A percentile compares a stretch with the other conserved stretches of the same genome.
phyloP scores from a whole-genome alignment of 345 rosid species.

The Bruguiera parviflora region DNA sequence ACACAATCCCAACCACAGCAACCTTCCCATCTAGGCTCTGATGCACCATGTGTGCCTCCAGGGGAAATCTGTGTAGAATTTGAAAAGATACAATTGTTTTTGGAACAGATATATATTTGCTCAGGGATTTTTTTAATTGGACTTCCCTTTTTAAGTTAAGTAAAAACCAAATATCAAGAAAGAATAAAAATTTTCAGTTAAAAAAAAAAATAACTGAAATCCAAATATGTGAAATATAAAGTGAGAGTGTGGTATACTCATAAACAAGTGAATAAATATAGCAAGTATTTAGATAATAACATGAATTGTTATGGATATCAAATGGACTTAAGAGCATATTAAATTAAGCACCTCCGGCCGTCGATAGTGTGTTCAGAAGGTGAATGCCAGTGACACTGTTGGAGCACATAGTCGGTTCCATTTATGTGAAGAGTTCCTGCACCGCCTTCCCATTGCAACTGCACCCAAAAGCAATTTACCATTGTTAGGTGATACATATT shows the following conservation, averaged over 20 bases:
- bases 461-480: constrained; percentile 15
- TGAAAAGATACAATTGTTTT: background rate
- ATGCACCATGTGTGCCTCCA: constrained; percentile 82
- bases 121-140: too few relatives aligned
- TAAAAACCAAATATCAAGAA: too few relatives aligned
- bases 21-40: constrained; percentile 46
- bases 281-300: too few relatives aligned
- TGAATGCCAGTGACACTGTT: constrained; percentile 57
- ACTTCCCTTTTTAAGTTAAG: too few relatives aligned
- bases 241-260: too few relatives aligned
- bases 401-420: constrained; percentile 40
- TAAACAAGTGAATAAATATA: too few relatives aligned
- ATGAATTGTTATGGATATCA: too few relatives aligned
- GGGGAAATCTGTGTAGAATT: constrained; percentile 39
- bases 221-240: background rate
- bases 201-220: background rate
- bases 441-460: constrained; percentile 48
- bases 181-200: too few relatives aligned
- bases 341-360: constrained; percentile 32
- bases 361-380: constrained; percentile 56
- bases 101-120: background rate
- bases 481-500: background rate
- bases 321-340: background rate
- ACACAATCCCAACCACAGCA: constrained; percentile 70
- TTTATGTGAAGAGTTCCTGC: constrained; percentile 46